Evolutionary conservation across 352 stramenopile species (phyloP).

Genomic region (Nothophytophthora sp.): DNA sequence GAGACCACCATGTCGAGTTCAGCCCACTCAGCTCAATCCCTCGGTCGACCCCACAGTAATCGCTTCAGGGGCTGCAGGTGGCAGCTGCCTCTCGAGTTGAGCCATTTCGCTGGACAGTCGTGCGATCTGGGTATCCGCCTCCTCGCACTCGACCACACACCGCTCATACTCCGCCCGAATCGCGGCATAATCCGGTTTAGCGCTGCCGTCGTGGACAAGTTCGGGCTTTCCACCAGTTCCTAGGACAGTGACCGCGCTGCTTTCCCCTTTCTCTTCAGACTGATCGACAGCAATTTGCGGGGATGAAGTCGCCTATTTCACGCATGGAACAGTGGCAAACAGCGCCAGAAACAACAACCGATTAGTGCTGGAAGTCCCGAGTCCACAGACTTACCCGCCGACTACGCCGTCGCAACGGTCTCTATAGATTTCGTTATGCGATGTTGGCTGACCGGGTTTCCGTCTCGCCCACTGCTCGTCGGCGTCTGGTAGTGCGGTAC

Average conservation of each 20-base stretch:
- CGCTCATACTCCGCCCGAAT: conserved; percentile 30
- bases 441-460: conserved; percentile 22
- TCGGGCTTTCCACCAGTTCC: neutral
- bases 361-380: conserved; percentile 31
- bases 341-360: conserved; percentile 27
- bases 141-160: conserved; percentile 27
- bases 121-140: conserved; percentile 26
- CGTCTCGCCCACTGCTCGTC: conserved; percentile 24
- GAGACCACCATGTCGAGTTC: neutral
- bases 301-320: conserved; percentile 16
- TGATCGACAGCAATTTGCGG: neutral
- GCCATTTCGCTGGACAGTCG: conserved; percentile 29
- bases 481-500: conserved; percentile 21
- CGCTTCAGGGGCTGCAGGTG: too few relatives aligned
- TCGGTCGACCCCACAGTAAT: neutral
- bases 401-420: conserved; percentile 22
- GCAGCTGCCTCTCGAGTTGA: conserved; percentile 25
- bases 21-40: too few relatives aligned
- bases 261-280: neutral
- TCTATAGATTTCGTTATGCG: conserved; percentile 42
- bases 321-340: conserved; percentile 14
- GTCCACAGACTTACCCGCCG: conserved; percentile 22
- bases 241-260: conserved; percentile 2
- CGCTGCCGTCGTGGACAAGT: neutral
- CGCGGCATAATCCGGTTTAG: conserved; percentile 21